Base-by-base conservation (phyloP, 169 alveolate genomes). In the Eimeria tenella region DNA sequence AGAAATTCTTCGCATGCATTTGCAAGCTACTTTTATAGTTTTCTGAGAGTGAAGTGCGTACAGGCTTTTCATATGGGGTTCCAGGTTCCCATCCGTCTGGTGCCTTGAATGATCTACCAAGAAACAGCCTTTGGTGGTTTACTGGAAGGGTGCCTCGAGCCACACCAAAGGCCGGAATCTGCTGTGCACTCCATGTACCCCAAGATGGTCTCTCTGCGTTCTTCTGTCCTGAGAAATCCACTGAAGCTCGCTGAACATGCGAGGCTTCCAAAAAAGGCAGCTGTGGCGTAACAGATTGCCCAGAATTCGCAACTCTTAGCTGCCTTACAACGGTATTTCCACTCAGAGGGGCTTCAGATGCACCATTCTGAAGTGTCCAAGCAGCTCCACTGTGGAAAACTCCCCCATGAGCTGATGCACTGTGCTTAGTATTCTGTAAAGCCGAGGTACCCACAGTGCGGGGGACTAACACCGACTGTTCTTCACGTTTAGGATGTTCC, bases 31-130 rank as follows among this genome's bases (percentile, higher is more conserved):
- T 60, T 42, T 23, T 0, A 62, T 11, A 4, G 73, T 53, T 62
- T 23, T 52, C 91, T 62, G 79, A 79, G 55, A 83, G 91, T 31
- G 91, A 83, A 6, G 91, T 58, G 65, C 91, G 91, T 62, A 25
- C 79, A 2, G 91, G 91, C 8, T 58, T 21, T 21, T 55, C 89
- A 23, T 7, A 81, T 9, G 31, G 74, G 31, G 58, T 21, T 53
- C 89, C 31, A 5, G 73, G 56, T 55, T 4, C 21, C 89, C 89
- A 55, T 21, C 55, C 23, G 4, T 53, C 58, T 4, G 9, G 55
- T 56, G 53, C 53, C 89, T 56, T 62, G 55, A 52, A 70, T 56
- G 89, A 10, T 19, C 71, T 65, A 53, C 74, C 13, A 4, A 25
- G 55, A 23, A 19, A 53, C 19, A 81, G 58, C 68, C 55, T 65